Conservation (phyloP, 352 stramenopile species). For the Chrysophaeum taylorii region DNA sequence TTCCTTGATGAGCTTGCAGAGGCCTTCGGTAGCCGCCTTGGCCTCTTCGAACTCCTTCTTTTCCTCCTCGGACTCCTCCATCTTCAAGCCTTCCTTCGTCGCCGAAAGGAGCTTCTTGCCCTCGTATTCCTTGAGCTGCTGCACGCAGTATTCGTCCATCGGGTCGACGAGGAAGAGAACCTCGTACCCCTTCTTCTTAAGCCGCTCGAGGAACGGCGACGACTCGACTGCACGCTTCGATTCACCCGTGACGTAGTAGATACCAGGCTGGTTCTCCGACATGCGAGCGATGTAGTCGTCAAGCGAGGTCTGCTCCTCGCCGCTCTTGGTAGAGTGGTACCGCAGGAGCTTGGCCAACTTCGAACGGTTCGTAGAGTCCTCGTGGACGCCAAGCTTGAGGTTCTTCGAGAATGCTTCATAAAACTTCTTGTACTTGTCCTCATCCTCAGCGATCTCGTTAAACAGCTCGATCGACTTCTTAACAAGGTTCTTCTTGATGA, state of each 20-base stretch:
- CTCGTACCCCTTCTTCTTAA: constrained; percentile 99
- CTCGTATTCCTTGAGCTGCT: constrained; percentile 99
- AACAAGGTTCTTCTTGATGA: constrained; percentile 99
- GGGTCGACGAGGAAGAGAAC: constrained; percentile 98
- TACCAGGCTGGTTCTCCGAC: constrained; percentile 86
- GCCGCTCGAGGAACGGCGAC: constrained; percentile 98
- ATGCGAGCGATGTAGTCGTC: constrained; percentile 98
- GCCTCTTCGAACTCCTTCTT: constrained; percentile 98
- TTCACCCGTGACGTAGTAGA: constrained; percentile 99
- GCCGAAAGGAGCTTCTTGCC: constrained; percentile 98
- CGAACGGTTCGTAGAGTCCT: constrained; percentile 95
- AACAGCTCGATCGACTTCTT: constrained; percentile 99
- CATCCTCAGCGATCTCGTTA: constrained; percentile 92
- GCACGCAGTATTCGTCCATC: constrained; percentile 98
- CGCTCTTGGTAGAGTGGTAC: constrained; percentile 96
- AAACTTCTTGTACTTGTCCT: constrained; percentile 97
- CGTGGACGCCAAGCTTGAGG: constrained; percentile 97
- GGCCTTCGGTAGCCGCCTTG: constrained; percentile 87
- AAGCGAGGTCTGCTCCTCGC: constrained; percentile 87
- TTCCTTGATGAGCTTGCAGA: constrained; percentile 99
- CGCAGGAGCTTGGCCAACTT: constrained; percentile 98
- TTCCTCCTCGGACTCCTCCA: constrained; percentile 88
- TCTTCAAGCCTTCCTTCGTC: constrained; percentile 89
- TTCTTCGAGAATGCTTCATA: constrained; percentile 99
- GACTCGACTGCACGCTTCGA: constrained; percentile 97